A percentile compares a stretch with the other conserved stretches of the same genome.
These are phyloP conservation scores for Zygoascus biomembranicola DNA, from an alignment of 805 yeast species.

Conservation along the genomic window DNA sequence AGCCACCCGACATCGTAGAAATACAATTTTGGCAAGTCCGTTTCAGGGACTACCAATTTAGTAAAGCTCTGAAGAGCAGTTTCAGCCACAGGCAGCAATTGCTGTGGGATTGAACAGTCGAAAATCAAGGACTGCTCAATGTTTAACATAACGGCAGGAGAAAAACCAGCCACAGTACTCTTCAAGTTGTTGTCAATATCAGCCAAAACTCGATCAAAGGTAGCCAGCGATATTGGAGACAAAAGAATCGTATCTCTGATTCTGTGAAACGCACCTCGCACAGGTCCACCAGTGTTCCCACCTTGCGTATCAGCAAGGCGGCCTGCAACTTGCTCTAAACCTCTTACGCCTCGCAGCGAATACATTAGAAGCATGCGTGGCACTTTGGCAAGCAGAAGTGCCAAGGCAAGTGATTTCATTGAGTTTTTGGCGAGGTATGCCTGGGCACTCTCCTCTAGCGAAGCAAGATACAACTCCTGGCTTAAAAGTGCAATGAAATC, in stretches of 20 bases:
- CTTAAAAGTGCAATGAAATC: constrained; percentile 65
- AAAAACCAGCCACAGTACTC: constrained; percentile 19
- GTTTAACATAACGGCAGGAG: constrained; percentile 25
- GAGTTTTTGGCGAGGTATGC: constrained; percentile 4
- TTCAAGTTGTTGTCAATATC: constrained; percentile 32
- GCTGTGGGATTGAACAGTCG: constrained; percentile 49
- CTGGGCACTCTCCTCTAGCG: constrained; percentile 9
- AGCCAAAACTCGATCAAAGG: constrained; percentile 30
- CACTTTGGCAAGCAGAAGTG: constrained; percentile 29
- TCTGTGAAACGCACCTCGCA: constrained; percentile 20
- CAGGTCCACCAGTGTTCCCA: constrained; percentile 16
- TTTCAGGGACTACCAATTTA: constrained; percentile 35
- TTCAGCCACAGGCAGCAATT: constrained; percentile 26
- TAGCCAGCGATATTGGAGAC: constrained; percentile 24
- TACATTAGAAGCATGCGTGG: constrained; percentile 30
- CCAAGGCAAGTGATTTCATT: constrained; percentile 20
- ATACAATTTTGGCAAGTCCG: constrained; percentile 46
- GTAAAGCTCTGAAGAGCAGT: constrained; percentile 42
- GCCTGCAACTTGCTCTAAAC: constrained; percentile 26
- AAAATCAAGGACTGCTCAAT: constrained; percentile 57
- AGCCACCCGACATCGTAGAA: constrained; percentile 65
- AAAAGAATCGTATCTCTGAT: constrained; percentile 21
- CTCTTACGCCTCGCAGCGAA: constrained; percentile 31
- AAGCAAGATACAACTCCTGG: constrained; percentile 47
- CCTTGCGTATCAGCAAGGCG: constrained; percentile 16